Base-by-base conservation (phyloP, 2,329 filamentous ascomycete species). In the Zalaria sp. region DNA sequence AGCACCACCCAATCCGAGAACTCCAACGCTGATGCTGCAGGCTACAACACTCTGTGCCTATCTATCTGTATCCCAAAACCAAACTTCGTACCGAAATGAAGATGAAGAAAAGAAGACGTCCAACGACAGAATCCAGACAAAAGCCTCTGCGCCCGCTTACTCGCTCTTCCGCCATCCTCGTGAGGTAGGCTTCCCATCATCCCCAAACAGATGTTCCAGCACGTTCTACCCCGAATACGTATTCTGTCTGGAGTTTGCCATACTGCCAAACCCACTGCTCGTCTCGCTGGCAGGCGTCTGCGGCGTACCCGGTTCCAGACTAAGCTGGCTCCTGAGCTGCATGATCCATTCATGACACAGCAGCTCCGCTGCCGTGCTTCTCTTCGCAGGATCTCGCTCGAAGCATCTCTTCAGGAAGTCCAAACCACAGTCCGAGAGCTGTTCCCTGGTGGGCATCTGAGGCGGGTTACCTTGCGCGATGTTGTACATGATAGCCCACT, bases 401-500 rank as follows among this genome's bases (percentile, higher is more conserved):
- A 98, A 96, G 67, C 89, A 96, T 49, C 75, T 77, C 53, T 76
- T 77, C 49, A 98, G 62, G 56, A 98, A 96, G 57, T 96, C 87
- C 48, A 95, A 79, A 25, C 91, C 91, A 43, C 77, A 64, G 0
- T 80, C 74, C 55, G 83, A 91, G 48, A 98, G 74, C 62, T 96
- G 89, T 40, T 96, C 89, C 1, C 69, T 59, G 1, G 76, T 72
- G 2, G 91, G 91, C 43, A 95, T 71, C 57, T 86, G 81, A 4
- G 91, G 91, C 38, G 87, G 83, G 53, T 95, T 93, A 49, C 91
- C 91, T 58, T 94, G 89, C 1, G 91, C 91, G 56, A 98, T 98
- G 67, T 96, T 96, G 72, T 95, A 98, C 91, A 98, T 98, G 66
- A 98, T 96, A 35, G 91, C 91, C 87, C 88, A 98, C 62, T 98